A percentile compares a stretch with the other conserved stretches of the same genome.
Conservation (phyloP, 345 rosid genomes). For the Mercurialis annua region DNA sequence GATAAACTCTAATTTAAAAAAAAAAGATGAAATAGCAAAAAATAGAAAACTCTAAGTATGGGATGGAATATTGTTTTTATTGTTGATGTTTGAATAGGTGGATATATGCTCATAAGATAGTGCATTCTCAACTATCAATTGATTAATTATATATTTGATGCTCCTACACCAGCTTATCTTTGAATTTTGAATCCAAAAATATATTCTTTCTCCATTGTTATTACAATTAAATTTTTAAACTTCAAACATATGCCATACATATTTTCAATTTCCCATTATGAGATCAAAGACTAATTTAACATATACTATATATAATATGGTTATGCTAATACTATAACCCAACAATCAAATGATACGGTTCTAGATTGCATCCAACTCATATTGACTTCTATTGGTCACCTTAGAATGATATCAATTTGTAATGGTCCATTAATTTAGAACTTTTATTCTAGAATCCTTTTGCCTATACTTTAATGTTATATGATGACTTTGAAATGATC, state of each 20-base stretch:
- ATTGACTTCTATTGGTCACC: slow-evolving; percentile 19
- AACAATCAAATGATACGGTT: background rate
- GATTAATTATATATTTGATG: background rate
- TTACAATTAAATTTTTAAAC: slow-evolving; percentile 25
- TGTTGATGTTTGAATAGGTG: background rate
- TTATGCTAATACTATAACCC: slow-evolving; percentile 1
- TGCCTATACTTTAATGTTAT: background rate
- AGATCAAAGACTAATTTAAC: background rate
- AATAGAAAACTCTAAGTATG: too few relatives aligned
- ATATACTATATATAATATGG: background rate
- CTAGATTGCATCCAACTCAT: slow-evolving; percentile 25
- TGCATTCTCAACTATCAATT: background rate
- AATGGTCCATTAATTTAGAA: slow-evolving; percentile 23
- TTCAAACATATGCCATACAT: background rate
- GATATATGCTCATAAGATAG: background rate
- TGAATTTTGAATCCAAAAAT: slow-evolving; percentile 2
- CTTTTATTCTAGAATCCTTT: slow-evolving; percentile 11
- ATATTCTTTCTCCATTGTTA: slow-evolving; percentile 27
- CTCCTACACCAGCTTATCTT: slow-evolving; percentile 11
- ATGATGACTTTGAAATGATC: background rate
- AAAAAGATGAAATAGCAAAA: too few relatives aligned
- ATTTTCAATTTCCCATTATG: background rate
- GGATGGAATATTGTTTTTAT: too few relatives aligned
- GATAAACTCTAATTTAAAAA: too few relatives aligned
- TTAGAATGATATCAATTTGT: slow-evolving; percentile 14